Percentiles rank a stretch among this genome's conserved stretches.
Evolutionary conservation across 176 grass and related monocot species (phyloP).

Genomic region (Metroxylon sagu): DNA sequence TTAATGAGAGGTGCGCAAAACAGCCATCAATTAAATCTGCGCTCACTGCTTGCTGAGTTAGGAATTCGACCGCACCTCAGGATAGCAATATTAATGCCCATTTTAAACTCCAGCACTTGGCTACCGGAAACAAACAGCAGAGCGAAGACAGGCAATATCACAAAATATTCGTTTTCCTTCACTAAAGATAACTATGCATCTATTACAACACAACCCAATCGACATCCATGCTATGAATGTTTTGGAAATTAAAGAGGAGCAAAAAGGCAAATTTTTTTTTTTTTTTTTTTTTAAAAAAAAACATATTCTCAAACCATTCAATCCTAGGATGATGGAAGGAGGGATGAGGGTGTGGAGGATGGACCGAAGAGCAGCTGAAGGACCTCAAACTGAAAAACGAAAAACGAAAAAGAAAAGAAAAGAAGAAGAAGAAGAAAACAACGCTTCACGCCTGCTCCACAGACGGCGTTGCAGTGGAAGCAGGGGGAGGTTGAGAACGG

Average conservation of each 20-base stretch:
- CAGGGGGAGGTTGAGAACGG: slow-evolving; percentile 17
- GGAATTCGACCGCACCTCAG: no score
- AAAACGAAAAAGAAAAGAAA: not conserved
- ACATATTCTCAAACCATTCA: not conserved
- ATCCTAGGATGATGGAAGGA: not conserved
- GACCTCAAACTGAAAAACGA: no score
- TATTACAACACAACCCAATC: slow-evolving; percentile 9
- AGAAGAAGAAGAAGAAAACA: not conserved
- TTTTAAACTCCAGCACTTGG: not conserved
- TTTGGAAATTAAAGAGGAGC: not conserved
- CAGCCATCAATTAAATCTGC: no score
- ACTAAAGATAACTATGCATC: slow-evolving; percentile 5
- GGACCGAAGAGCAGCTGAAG: no score
- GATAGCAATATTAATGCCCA: no score
- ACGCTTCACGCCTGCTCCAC: slow-evolving; percentile 19
- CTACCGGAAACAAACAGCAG: not conserved
- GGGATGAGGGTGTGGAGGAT: no score
- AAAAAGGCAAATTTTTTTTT: not conserved
- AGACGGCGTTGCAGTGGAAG: not conserved
- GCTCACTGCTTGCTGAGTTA: no score
- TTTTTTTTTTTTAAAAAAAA: not conserved
- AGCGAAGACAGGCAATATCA: not conserved
- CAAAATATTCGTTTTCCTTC: not conserved
- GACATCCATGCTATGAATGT: not conserved
- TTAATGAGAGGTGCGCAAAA: no score